Evolutionary conservation across 306 rosid species (phyloP).

Genomic region (Lathyrus oleraceus): DNA sequence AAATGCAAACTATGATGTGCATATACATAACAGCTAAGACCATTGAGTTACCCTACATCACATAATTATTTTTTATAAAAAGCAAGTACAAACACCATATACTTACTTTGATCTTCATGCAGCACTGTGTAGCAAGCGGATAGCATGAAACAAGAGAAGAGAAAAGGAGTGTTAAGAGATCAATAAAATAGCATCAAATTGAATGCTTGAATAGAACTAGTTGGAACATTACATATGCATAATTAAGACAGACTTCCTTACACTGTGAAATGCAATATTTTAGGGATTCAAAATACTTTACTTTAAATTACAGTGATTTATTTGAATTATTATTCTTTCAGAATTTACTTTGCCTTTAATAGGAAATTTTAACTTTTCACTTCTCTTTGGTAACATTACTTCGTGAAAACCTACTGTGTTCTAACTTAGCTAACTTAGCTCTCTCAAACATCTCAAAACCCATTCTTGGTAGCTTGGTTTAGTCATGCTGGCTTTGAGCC

Average conservation of each 20-base stretch:
- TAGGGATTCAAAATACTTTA: slow-evolving; percentile 6
- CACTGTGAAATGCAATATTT: background rate
- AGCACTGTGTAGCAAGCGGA: slow-evolving; percentile 55
- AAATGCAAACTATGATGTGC: slow-evolving; percentile 19
- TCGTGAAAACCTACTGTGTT: background rate
- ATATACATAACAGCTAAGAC: slow-evolving; percentile 7
- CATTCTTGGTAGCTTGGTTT: background rate
- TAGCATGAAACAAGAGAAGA: slow-evolving; percentile 54
- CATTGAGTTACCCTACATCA: slow-evolving; percentile 10
- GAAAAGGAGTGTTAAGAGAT: slow-evolving; percentile 36
- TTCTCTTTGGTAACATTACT: slow-evolving; percentile 8
- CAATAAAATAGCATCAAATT: slow-evolving; percentile 29
- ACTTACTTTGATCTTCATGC: slow-evolving; percentile 87
- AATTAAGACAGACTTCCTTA: slow-evolving; percentile 4
- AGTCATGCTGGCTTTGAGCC: background rate
- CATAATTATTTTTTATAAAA: background rate
- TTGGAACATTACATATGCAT: background rate
- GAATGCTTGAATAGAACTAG: slow-evolving; percentile 20
- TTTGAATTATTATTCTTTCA: background rate
- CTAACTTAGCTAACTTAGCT: slow-evolving; percentile 4
- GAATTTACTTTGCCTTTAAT: background rate
- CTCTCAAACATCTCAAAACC: background rate
- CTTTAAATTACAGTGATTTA: background rate
- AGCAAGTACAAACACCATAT: slow-evolving; percentile 30
- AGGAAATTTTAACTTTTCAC: slow-evolving; percentile 5